Percentiles rank a stretch among this genome's conserved stretches.
phyloP scores from a whole-genome alignment of 192 early-diverging fungal genomes.

The Umbelopsis ramanniana region DNA sequence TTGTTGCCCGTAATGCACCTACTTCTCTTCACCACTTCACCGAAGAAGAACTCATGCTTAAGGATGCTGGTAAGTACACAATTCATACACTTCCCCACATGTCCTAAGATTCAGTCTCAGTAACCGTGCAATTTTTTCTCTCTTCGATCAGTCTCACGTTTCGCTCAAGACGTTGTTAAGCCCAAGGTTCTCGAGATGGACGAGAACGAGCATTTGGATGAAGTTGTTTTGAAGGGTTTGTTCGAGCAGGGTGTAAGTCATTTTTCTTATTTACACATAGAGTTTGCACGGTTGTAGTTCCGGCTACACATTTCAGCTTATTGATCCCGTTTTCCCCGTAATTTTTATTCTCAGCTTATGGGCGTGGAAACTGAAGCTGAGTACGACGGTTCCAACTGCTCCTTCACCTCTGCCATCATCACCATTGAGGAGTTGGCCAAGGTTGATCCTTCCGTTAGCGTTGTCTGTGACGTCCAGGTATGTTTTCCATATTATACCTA shows the following conservation, averaged over 20 bases:
- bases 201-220: conserved; percentile 84
- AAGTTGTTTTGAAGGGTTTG: conserved; percentile 75
- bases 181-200: conserved; percentile 93
- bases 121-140: neutral
- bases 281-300: conserved; percentile 11
- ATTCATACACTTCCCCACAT: neutral
- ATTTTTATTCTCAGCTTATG: conserved; percentile 69
- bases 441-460: conserved; percentile 91
- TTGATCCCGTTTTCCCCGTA: neutral
- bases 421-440: conserved; percentile 94
- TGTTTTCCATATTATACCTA: neutral
- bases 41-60: conserved; percentile 88
- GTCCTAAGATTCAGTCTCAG: neutral
- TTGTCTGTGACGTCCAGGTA: conserved; percentile 89
- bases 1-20: conserved; percentile 42
- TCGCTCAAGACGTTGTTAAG: conserved; percentile 81
- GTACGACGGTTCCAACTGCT: conserved; percentile 78
- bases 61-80: conserved; percentile 65
- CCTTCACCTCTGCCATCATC: conserved; percentile 83
- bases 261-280: too few species aligned
- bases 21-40: conserved; percentile 81
- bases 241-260: conserved; percentile 85
- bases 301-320: neutral
- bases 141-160: conserved; percentile 67
- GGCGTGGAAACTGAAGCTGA: conserved; percentile 89